phyloP scores from a whole-genome alignment of 2,329 filamentous ascomycete genomes.

The Xylaria sp. region DNA sequence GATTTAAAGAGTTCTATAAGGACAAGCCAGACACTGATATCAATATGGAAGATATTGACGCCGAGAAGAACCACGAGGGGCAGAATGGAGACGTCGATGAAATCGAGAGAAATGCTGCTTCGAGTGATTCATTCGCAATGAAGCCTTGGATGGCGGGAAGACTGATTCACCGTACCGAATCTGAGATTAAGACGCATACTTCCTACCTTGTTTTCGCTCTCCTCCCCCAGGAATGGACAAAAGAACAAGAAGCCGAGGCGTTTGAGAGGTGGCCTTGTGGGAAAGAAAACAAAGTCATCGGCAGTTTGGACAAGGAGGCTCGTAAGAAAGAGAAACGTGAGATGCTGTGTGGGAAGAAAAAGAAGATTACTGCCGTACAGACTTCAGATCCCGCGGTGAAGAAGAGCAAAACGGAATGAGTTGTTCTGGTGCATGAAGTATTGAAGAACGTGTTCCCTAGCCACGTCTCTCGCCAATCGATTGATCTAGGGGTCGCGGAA shows the following conservation, averaged over 20 bases:
- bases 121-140: conserved; percentile 42
- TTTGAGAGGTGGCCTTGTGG: conserved; percentile 72
- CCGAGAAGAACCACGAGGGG: conserved; percentile 48
- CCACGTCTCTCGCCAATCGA: conserved; percentile 7
- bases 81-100: conserved; percentile 46
- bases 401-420: conserved; percentile 41
- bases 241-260: conserved; percentile 79
- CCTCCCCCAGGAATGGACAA: conserved; percentile 86
- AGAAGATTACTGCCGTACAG: conserved; percentile 48
- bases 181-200: conserved; percentile 94
- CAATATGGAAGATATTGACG: conserved; percentile 56
- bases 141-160: conserved; percentile 80
- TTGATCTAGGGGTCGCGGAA: background rate
- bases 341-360: conserved; percentile 60
- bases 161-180: conserved; percentile 82
- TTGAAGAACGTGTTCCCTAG: conserved; percentile 29
- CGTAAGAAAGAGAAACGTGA: conserved; percentile 69
- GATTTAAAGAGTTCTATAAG: conserved; percentile 72
- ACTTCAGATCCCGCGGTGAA: conserved; percentile 37
- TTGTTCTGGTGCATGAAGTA: conserved; percentile 1
- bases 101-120: conserved; percentile 42
- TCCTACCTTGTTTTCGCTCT: conserved; percentile 96
- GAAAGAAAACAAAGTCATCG: conserved; percentile 63
- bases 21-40: conserved; percentile 48
- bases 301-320: conserved; percentile 63